Base-by-base conservation (phyloP, 192 early-diverging fungal genomes). In the Podila clonocystis region DNA sequence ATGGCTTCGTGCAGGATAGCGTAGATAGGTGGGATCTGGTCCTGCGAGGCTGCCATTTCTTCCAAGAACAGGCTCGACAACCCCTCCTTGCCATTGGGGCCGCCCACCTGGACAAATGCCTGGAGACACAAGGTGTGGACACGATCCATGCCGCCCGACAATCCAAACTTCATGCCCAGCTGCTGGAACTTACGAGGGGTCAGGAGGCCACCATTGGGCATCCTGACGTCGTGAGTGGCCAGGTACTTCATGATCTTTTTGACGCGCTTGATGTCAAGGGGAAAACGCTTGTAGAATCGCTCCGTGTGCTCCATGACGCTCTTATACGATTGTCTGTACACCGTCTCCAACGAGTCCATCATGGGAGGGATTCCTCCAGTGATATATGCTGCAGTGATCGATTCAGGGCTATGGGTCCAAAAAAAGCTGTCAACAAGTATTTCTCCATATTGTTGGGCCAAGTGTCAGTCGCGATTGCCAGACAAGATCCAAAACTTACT, bases 281-380 rank as follows among this genome's bases (percentile, higher is more conserved):
- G 91, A 67, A 83, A 93, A 50, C 85, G 89, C 30, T 85, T 87
- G 64, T 93, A 93, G 67, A 89, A 91, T 36, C 87, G 80, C 59
- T 88, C 84, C 63, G 91, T 91, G 31, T 87, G 89, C 24, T 85
- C 72, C 38, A 91, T 65, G 70, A 90, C 90, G 8, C 90, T 87
- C 70, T 73, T 83, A 73, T 91, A 93, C 1, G 89, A 83, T 3
- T 85, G 84, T 31, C 84, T 76, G 58, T 93, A 91, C 33, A 91
- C 91, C 4, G 73, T 62, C 48, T 93, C 91, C 30, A 91, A 85
- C 20, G 75, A 75, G 34, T 90, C 87, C n/a, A 90, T 76, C 13
- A 91, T 66, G n/a, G 91, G 91, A 26, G 90, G 91, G 29, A 93
- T 83, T 38, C 91, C 91, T 33, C 91, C 91, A 11, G 91, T 91